Conservation (phyloP, 495 filamentous ascomycete genomes). For the Tuber microsphaerosporum region DNA sequence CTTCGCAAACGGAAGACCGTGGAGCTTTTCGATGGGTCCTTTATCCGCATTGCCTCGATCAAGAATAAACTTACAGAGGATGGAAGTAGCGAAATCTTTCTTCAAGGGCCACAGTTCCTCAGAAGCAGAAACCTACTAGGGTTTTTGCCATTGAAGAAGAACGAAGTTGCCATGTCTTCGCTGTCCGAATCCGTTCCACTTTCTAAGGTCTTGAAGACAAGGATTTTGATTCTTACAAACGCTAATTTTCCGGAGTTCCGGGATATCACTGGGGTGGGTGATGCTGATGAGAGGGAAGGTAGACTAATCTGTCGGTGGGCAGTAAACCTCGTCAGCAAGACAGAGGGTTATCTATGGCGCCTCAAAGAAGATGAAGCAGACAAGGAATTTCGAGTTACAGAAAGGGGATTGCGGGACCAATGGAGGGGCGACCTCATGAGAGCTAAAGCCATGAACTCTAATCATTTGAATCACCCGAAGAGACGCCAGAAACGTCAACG, state of each 20-base stretch:
- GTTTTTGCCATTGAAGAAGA: conserved; percentile 27
- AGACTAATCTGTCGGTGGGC: conserved; percentile 36
- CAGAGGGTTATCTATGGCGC: conserved; percentile 33
- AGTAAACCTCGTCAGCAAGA: conserved; percentile 24
- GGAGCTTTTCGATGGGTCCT: conserved; percentile 37
- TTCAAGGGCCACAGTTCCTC: conserved; percentile 26
- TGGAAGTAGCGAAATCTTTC: conserved; percentile 17
- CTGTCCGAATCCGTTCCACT: conserved; percentile 17
- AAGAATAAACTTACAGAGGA: conserved; percentile 25
- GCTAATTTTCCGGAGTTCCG: conserved; percentile 34
- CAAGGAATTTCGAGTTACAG: conserved; percentile 26
- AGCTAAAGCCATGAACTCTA: conserved; percentile 2
- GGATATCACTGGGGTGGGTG: conserved; percentile 12
- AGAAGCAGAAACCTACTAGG: conserved; percentile 33
- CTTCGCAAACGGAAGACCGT: conserved; percentile 31
- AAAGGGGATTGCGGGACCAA: conserved; percentile 21
- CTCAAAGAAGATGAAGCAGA: conserved; percentile 38
- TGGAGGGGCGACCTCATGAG: conserved; percentile 31
- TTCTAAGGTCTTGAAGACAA: conserved; percentile 19
- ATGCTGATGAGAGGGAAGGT: conserved; percentile 25
- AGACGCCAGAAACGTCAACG: neutral
- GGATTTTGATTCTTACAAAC: conserved; percentile 39
- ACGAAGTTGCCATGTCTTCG: conserved; percentile 37
- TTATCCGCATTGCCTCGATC: conserved; percentile 33
- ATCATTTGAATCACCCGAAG: neutral